Evolutionary conservation across 1,139 yeast species (phyloP), one percentile per base, ranked within the genome.

Genomic region (Kodamaea alishanica): DNA sequence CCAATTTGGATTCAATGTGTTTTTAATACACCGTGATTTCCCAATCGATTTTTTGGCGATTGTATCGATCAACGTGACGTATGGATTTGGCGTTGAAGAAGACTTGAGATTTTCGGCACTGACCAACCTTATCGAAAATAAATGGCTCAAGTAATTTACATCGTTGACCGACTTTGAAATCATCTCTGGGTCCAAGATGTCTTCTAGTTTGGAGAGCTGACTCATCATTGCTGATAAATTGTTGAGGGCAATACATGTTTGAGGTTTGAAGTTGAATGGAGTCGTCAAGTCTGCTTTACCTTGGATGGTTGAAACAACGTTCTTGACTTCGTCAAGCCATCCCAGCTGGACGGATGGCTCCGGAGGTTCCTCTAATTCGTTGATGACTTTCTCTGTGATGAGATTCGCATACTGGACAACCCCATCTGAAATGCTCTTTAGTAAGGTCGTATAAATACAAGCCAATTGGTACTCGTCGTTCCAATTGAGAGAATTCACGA

Each of bases 1-100:
- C 95, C 96, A 92, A 23, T 75, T 79, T 0, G 97, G 97, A 50
- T 81, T 81, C 27, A 76, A 63, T 5, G 81, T 77, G 40, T 77
- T 77, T 32, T 71, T 68, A 6, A 85, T 67, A 0, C 82, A 73
- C 51, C 88, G 72, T 0, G 97, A 89, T 48, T 78, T 79, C 5
- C 87, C 95, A 35, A 86, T 70, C 15, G 82, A 77, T 38, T 69
- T 70, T 37, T 79, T 70, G 2, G 71, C 70, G 34, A 64, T 63
- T 6, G 83, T 75, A 46, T 88, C 95, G 4, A 78, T 73, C 23
- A 90, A 58, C 0, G 83, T 75, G 1, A 86, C 84, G 50, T 84
- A 83, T 0, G 94, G 79, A 6, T 50, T 46, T 1, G 63, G 49
- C 0, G 66, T 44, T 23, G 52, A 48, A 10, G 56, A 44, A 0